These are phyloP conservation scores for Thelonectria discophora DNA, from an alignment of 2,329 filamentous ascomycete genomes.

Conservation along the genomic window DNA sequence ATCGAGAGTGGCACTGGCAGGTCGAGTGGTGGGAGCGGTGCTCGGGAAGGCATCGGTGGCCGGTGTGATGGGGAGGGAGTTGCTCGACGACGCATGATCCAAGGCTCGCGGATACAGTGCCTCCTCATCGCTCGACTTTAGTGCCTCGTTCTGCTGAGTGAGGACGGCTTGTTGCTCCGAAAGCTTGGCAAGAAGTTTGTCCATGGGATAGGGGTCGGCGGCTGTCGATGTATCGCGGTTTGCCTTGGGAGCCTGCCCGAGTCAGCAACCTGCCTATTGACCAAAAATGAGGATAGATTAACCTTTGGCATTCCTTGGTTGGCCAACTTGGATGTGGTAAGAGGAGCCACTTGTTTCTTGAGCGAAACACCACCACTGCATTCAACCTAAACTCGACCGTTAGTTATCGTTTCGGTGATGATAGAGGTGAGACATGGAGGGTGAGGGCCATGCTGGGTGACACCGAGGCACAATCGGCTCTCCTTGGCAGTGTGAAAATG, in stretches of 20 bases:
- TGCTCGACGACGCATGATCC: conserved; percentile 63
- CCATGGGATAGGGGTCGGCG: conserved; percentile 65
- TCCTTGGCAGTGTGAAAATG: background rate
- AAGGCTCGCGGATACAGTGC: conserved; percentile 46
- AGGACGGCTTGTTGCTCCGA: conserved; percentile 74
- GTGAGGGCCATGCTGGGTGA: background rate
- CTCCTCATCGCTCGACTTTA: conserved; percentile 55
- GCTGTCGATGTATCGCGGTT: conserved; percentile 52
- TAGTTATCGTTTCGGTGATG: conserved; percentile 4
- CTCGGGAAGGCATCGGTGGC: conserved; percentile 63
- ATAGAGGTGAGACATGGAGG: background rate
- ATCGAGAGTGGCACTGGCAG: conserved; percentile 60
- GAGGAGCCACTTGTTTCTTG: conserved; percentile 57
- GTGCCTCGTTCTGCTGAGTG: conserved; percentile 65
- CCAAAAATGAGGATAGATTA: conserved; percentile 3
- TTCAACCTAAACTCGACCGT: conserved; percentile 32
- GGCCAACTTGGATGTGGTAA: conserved; percentile 63
- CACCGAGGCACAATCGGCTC: background rate
- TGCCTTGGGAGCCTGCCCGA: conserved; percentile 57
- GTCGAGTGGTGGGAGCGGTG: conserved; percentile 59
- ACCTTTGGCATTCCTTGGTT: conserved; percentile 66
- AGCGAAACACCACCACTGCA: conserved; percentile 25
- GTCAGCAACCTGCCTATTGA: conserved; percentile 33
- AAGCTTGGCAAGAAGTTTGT: conserved; percentile 77
- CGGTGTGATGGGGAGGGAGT: conserved; percentile 70